phyloP scores from a whole-genome alignment of 164 flowering plant species.

The Vitis amurensis region DNA sequence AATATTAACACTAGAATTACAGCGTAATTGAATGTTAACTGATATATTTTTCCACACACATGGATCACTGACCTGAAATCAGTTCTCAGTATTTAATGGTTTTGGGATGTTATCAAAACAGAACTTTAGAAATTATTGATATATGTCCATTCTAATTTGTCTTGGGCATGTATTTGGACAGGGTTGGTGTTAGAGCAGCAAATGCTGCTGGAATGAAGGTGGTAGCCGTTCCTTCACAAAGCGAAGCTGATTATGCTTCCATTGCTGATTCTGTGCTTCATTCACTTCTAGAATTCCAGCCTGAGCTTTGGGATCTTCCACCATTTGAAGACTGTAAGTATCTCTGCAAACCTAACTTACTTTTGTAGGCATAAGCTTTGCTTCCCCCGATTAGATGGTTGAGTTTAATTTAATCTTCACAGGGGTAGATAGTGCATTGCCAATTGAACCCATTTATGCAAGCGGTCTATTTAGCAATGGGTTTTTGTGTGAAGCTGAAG shows the following conservation, averaged over 20 bases:
- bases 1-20: too few species aligned
- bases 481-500: constrained; percentile 31
- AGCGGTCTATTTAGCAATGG: constrained; percentile 31
- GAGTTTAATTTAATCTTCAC: constrained; percentile 13
- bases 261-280: constrained; percentile 55
- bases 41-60: too few species aligned
- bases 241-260: constrained; percentile 35
- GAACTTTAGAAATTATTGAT: too few species aligned
- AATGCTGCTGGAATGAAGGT: constrained; percentile 75
- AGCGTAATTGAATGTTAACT: too few species aligned
- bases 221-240: constrained; percentile 59
- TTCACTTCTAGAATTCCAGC: constrained; percentile 65
- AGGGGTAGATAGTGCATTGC: constrained; percentile 64
- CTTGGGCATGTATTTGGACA: constrained; percentile 12
- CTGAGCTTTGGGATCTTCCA: constrained; percentile 75
- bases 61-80: too few species aligned
- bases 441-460: constrained; percentile 46
- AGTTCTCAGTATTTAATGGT: too few species aligned
- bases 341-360: constrained; percentile 8
- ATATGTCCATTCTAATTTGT: too few species aligned
- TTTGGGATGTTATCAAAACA: too few species aligned
- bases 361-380: not conserved
- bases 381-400: not conserved
- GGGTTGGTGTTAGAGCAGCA: constrained; percentile 73
- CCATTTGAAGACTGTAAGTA: constrained; percentile 63